Conservation (phyloP, 2,329 filamentous ascomycete genomes). For the Neopestalotiopsis clavispora region DNA sequence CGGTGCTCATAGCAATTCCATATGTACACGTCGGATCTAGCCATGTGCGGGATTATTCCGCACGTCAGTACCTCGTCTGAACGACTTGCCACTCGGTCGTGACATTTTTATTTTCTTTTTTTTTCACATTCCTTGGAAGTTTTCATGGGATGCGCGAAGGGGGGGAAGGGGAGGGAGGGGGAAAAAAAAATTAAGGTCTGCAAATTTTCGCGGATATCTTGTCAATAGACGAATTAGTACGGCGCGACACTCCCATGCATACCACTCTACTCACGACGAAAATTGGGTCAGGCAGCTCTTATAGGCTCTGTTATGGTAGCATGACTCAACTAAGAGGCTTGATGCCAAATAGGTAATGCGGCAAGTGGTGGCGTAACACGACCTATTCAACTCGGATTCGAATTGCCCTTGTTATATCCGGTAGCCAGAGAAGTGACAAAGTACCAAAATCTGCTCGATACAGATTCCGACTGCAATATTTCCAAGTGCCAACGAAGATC, state of each 20-base stretch:
- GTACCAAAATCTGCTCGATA: not conserved
- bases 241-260: constrained; percentile 1
- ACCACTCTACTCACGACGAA: not conserved
- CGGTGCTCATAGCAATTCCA: too few relatives aligned
- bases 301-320: not conserved
- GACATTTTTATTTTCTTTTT: not conserved
- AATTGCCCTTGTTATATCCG: constrained; percentile 7
- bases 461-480: not conserved
- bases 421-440: not conserved
- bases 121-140: not conserved
- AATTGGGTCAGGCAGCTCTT: not conserved
- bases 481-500: too few relatives aligned
- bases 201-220: not conserved
- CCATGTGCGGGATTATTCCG: not conserved
- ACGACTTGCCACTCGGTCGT: not conserved
- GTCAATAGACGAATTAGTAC: not conserved
- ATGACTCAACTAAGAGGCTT: constrained; percentile 5
- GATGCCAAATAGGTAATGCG: not conserved
- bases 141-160: too few relatives aligned
- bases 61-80: not conserved
- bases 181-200: not conserved
- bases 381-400: not conserved
- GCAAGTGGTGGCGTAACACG: not conserved
- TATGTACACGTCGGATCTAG: not conserved
- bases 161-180: not conserved